phyloP scores from a whole-genome alignment of 495 filamentous ascomycete species.

The Podospora sp. region DNA sequence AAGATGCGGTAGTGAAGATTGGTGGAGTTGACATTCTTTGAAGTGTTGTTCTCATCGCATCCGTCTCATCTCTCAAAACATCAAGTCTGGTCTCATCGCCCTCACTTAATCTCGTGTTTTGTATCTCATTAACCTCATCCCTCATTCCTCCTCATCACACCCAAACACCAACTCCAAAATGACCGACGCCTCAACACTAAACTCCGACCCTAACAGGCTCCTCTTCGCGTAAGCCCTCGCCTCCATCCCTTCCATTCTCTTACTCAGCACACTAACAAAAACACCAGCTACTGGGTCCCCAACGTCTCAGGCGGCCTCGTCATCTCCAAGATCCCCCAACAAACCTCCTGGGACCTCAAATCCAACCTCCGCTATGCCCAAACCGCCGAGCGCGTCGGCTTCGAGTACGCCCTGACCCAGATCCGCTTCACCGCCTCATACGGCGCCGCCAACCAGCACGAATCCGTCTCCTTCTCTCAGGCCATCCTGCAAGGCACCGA shows the following conservation, averaged over 20 bases:
- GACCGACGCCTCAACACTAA: slow-evolving; percentile 17
- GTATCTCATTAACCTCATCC: too few species aligned
- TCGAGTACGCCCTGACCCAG: slow-evolving; percentile 53
- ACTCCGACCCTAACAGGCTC: slow-evolving; percentile 28
- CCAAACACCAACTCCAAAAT: slow-evolving; percentile 9
- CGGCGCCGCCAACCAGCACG: slow-evolving; percentile 53
- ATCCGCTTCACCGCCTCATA: slow-evolving; percentile 54
- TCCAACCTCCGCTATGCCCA: slow-evolving; percentile 49
- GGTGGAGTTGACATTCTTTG: not conserved
- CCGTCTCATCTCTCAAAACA: not conserved
- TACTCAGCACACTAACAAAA: not conserved
- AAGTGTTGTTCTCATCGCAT: not conserved
- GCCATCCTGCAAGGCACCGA: slow-evolving; percentile 48
- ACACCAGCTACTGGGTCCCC: slow-evolving; percentile 51
- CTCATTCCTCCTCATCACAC: not conserved
- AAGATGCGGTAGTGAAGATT: not conserved
- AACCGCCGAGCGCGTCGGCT: slow-evolving; percentile 47
- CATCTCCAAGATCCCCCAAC: slow-evolving; percentile 51
- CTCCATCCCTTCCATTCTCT: not conserved
- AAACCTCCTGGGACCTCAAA: slow-evolving; percentile 49
- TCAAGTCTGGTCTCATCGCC: too few species aligned
- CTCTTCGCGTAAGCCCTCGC: slow-evolving; percentile 28
- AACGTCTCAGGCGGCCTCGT: slow-evolving; percentile 54
- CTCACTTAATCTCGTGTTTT: too few species aligned
- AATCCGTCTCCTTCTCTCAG: slow-evolving; percentile 54